Conservation (phyloP, 345 rosid genomes). For the Euclidium syriacum region DNA sequence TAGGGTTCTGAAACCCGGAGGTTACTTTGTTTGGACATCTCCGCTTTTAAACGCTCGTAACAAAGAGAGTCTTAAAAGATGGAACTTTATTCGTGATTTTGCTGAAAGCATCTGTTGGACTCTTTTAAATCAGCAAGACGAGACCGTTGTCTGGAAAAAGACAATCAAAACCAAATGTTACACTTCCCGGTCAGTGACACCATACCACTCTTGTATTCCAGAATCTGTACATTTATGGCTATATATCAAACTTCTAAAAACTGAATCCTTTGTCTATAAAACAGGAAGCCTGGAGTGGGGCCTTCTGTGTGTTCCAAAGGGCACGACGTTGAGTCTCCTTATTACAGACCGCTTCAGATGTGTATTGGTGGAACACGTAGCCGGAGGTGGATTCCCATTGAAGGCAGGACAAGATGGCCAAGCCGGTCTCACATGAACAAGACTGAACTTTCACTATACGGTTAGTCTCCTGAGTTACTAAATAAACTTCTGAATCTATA, state of each 20-base stretch:
- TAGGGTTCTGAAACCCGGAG: slow-evolving; percentile 94
- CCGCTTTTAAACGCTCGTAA: slow-evolving; percentile 77
- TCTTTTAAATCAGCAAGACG: slow-evolving; percentile 81
- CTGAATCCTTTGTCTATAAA: slow-evolving; percentile 13
- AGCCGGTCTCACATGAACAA: slow-evolving; percentile 67
- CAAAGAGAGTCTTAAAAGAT: slow-evolving; percentile 60
- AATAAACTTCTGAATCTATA: slow-evolving; percentile 1
- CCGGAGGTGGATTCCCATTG: slow-evolving; percentile 86
- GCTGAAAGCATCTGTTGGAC: slow-evolving; percentile 89
- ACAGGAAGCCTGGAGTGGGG: slow-evolving; percentile 74
- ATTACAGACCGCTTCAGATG: slow-evolving; percentile 74
- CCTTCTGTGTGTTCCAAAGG: slow-evolving; percentile 74
- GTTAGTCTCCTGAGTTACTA: slow-evolving; percentile 39
- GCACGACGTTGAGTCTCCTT: slow-evolving; percentile 84
- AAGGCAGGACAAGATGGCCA: slow-evolving; percentile 79
- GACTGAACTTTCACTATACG: slow-evolving; percentile 70
- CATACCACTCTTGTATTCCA: background rate
- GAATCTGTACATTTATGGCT: slow-evolving; percentile 25
- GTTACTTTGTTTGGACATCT: slow-evolving; percentile 98
- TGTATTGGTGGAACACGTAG: slow-evolving; percentile 85
- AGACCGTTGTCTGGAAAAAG: slow-evolving; percentile 96
- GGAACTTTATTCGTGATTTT: slow-evolving; percentile 68
- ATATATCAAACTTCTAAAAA: background rate
- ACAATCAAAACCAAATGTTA: slow-evolving; percentile 69
- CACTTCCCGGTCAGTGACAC: slow-evolving; percentile 55